Evolutionary conservation across 1,284 basidiomycete species (phyloP).

Genomic region (Cryptococcus sp.): DNA sequence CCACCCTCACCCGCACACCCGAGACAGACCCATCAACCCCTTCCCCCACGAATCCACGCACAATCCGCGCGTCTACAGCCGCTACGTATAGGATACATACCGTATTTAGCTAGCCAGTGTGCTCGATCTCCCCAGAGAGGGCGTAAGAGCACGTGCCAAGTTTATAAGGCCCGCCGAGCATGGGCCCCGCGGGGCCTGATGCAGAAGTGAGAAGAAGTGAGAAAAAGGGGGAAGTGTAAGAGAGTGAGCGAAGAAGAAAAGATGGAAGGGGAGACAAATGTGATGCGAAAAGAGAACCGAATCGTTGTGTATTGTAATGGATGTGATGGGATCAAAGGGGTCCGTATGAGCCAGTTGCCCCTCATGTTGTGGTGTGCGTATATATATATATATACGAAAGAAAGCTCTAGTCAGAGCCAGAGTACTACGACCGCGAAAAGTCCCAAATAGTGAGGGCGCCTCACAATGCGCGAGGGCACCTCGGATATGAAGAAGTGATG

Average conservation of each 20-base stretch:
- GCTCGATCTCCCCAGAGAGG: too few relatives aligned
- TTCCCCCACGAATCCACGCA: neutral
- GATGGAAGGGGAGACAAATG: too few relatives aligned
- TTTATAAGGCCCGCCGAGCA: too few relatives aligned
- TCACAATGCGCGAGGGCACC: neutral
- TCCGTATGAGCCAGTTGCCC: conserved; percentile 1
- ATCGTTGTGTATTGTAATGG: neutral
- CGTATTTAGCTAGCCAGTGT: neutral
- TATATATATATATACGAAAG: neutral
- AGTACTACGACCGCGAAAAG: neutral
- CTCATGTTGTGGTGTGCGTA: neutral
- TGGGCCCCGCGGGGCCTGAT: too few relatives aligned
- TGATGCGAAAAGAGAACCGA: neutral
- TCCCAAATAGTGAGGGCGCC: neutral
- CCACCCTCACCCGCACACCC: neutral
- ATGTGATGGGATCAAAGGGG: neutral
- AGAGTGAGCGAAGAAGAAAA: too few relatives aligned
- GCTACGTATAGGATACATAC: neutral
- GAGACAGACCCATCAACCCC: neutral
- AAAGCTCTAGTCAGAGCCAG: too few relatives aligned
- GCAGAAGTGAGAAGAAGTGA: too few relatives aligned
- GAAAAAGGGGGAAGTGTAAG: too few relatives aligned
- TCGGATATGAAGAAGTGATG: too few relatives aligned
- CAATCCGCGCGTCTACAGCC: conserved; percentile 6
- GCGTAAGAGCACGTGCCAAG: too few relatives aligned